Base-by-base conservation (phyloP, 2,329 filamentous ascomycete genomes). In the Chrysoporthe cubensis region DNA sequence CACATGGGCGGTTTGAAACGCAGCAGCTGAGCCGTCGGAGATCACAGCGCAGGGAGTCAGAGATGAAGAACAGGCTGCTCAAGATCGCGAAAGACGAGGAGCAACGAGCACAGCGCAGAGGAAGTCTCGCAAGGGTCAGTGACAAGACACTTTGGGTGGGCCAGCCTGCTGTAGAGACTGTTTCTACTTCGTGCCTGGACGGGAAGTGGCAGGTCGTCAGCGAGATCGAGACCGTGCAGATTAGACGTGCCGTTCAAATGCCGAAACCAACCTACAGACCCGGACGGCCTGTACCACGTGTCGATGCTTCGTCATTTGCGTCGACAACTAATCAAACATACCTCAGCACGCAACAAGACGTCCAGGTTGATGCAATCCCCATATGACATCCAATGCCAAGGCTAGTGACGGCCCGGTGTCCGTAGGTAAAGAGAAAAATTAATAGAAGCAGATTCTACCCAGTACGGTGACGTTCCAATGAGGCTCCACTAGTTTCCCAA, bases 201-300 rank as follows among this genome's bases (percentile, higher is more conserved):
- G 50, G 50, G 11, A 54, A 54, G 57, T 81, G 80, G 2, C 90
- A 90, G 0, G 87, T 82, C 0, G 81, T 77, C 18, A 93, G 77
- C 1, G 78, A 80, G 37, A 92, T 75, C 0, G 84, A 85, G 0
- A 77, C 82, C 58, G 79, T 83, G 91, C 91, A 93, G 44, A 48
- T 62, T 62, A 16, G 60, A 62, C 18, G 32, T 4, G 50, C 50
- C 32, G 50, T 54, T 6, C 50, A 54, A 7, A 14, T 13, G 9
- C 50, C 50, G 26, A 9, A 34, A 14, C 50, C 21, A 14, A 26
- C 32, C 11, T 54, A 54, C 50, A 21, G 50, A 4, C 21, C 50
- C 4, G 26, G 32, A 13, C 16, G 50, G 50, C 32, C 11, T 13
- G 14, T 26, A 52, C 3, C 21, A 32, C 21, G 50, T 54, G 21